A percentile compares a stretch with the other conserved stretches of the same genome.
These are phyloP conservation scores for Leptomonas pyrrhocoris DNA, from an alignment of 208 protist genomes.

Conservation along the genomic window DNA sequence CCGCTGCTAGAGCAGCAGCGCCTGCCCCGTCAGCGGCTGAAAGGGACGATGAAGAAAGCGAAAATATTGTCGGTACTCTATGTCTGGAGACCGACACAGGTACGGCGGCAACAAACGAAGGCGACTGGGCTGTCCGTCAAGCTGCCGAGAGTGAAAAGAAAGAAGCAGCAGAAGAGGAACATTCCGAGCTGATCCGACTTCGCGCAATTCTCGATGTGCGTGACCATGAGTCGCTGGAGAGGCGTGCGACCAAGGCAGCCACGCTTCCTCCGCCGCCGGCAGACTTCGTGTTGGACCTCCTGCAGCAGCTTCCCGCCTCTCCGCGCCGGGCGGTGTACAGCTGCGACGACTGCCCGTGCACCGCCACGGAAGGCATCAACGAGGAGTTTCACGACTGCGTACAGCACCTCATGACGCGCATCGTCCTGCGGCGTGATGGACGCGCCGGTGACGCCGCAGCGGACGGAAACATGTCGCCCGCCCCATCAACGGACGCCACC, in stretches of 20 bases:
- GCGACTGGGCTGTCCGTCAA: too few species aligned
- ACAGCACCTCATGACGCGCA: conserved; percentile 46
- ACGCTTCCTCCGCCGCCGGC: conserved; percentile 12
- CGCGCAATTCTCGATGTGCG: conserved; percentile 2
- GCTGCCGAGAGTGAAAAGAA: neutral
- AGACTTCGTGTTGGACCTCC: conserved; percentile 10
- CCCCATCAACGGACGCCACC: neutral
- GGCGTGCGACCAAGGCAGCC: conserved; percentile 14
- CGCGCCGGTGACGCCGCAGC: conserved; percentile 1
- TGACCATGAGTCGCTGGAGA: neutral
- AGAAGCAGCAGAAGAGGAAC: neutral
- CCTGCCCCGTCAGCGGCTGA: neutral
- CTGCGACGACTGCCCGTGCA: conserved; percentile 46
- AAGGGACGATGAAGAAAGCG: neutral
- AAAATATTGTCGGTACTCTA: neutral
- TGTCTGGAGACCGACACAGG: too few species aligned
- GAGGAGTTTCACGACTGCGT: conserved; percentile 31
- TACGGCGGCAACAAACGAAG: too few species aligned
- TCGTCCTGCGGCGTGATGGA: conserved; percentile 38
- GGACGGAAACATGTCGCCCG: neutral
- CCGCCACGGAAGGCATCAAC: conserved; percentile 45
- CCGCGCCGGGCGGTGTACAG: conserved; percentile 60
- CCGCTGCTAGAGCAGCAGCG: neutral
- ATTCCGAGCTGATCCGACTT: neutral
- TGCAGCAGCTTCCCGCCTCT: conserved; percentile 25